phyloP scores from a whole-genome alignment of 2,329 filamentous ascomycete species.

The Fusarium aywerte region DNA sequence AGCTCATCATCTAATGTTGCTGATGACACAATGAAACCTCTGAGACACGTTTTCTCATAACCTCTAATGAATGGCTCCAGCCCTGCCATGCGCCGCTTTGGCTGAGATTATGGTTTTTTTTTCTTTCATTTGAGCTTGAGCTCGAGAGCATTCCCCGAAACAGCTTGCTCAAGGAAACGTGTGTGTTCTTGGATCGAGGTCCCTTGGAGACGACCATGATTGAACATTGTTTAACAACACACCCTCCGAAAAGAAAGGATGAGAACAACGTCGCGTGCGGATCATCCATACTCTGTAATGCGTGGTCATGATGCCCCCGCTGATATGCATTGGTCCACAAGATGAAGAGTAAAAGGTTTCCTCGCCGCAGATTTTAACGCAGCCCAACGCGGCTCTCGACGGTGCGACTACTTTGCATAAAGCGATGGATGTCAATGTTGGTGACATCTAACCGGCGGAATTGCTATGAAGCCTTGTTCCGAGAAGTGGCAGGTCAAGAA shows the following conservation, averaged over 20 bases:
- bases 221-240: not conserved
- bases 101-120: conserved; percentile 5
- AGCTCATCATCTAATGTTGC: conserved; percentile 36
- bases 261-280: too few species aligned
- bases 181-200: not conserved
- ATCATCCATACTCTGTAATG: too few species aligned
- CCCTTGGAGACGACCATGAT: too few species aligned
- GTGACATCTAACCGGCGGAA: conserved; percentile 17
- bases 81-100: not conserved
- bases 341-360: conserved; percentile 1
- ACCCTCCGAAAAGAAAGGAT: conserved; percentile 1
- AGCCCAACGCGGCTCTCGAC: conserved; percentile 19
- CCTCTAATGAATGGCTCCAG: conserved; percentile 33
- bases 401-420: conserved; percentile 21
- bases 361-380: not conserved
- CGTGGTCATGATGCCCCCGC: conserved; percentile 5
- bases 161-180: not conserved
- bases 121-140: not conserved
- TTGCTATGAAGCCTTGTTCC: conserved; percentile 23
- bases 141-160: not conserved
- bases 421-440: conserved; percentile 18
- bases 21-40: conserved; percentile 35
- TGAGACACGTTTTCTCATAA: conserved; percentile 35
- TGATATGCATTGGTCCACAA: conserved; percentile 12
- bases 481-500: not conserved